Conservation (phyloP, 2,329 filamentous ascomycete genomes). For the Tothia fuscella region DNA sequence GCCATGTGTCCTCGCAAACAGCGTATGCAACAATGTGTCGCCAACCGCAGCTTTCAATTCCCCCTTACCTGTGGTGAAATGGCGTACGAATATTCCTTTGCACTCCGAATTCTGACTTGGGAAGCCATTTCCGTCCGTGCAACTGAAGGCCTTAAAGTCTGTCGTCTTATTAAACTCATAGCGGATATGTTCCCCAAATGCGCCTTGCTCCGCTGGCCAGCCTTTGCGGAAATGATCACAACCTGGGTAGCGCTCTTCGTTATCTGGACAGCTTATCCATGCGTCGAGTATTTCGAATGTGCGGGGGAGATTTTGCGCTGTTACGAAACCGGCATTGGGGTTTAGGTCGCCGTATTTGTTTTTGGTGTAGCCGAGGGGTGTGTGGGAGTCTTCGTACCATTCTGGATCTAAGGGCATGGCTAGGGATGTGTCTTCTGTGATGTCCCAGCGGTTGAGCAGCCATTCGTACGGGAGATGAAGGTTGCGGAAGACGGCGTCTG, state of each 20-base stretch:
- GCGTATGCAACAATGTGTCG: slow-evolving; percentile 9
- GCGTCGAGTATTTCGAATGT: slow-evolving; percentile 20
- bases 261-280: slow-evolving; percentile 21
- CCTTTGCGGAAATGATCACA: slow-evolving; percentile 20
- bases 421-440: slow-evolving; percentile 27
- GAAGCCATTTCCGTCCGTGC: slow-evolving; percentile 25
- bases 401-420: slow-evolving; percentile 29
- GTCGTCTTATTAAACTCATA: slow-evolving; percentile 18
- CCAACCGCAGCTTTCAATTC: slow-evolving; percentile 10
- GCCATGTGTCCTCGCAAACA: slow-evolving; percentile 9
- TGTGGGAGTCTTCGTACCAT: slow-evolving; percentile 14
- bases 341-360: slow-evolving; percentile 25
- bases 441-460: slow-evolving; percentile 37
- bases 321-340: slow-evolving; percentile 29
- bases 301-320: slow-evolving; percentile 21
- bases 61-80: slow-evolving; percentile 12
- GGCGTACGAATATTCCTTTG: slow-evolving; percentile 13
- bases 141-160: slow-evolving; percentile 17
- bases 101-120: slow-evolving; percentile 17
- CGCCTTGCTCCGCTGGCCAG: slow-evolving; percentile 23
- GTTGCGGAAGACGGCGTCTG: slow-evolving; percentile 32
- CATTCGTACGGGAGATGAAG: slow-evolving; percentile 36
- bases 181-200: slow-evolving; percentile 23
- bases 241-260: slow-evolving; percentile 15
- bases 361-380: slow-evolving; percentile 16